These are phyloP conservation scores for Ballota nigra DNA, from an alignment of 257 asterid species.

Conservation along the genomic window DNA sequence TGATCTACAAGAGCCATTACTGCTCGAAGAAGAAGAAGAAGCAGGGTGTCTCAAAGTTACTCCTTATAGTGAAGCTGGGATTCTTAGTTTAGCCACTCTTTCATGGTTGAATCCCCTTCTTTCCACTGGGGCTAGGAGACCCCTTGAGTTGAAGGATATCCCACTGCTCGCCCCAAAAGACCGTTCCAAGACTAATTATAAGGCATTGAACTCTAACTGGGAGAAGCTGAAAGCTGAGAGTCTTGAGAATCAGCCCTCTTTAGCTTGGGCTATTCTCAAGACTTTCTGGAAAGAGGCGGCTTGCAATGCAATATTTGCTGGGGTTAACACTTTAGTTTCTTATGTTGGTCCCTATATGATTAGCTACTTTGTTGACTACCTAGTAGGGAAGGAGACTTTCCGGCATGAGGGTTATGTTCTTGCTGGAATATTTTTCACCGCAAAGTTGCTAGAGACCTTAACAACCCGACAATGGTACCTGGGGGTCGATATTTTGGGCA, in stretches of 20 bases:
- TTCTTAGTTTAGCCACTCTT: conserved; percentile 79
- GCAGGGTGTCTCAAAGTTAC: conserved; percentile 89
- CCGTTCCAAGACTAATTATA: conserved; percentile 84
- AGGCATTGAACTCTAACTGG: conserved; percentile 76
- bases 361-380: conserved; percentile 82
- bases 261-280: conserved; percentile 86
- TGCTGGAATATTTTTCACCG: conserved; percentile 69
- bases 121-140: conserved; percentile 85
- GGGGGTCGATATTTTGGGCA: conserved; percentile 90
- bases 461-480: conserved; percentile 88
- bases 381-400: conserved; percentile 63
- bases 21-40: conserved; percentile 89
- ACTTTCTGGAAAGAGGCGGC: conserved; percentile 91
- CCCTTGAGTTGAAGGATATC: conserved; percentile 87
- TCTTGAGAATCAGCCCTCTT: conserved; percentile 59
- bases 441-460: conserved; percentile 74
- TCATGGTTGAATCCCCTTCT: conserved; percentile 97
- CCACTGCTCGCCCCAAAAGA: conserved; percentile 82
- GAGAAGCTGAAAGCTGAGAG: conserved; percentile 68
- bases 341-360: conserved; percentile 89
- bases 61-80: conserved; percentile 82
- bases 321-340: conserved; percentile 69
- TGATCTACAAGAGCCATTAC: conserved; percentile 59
- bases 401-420: conserved; percentile 76
- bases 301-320: conserved; percentile 78